Conservation (phyloP, 1,284 basidiomycete species). For the Austroboletus olivaceoglutinosus region DNA sequence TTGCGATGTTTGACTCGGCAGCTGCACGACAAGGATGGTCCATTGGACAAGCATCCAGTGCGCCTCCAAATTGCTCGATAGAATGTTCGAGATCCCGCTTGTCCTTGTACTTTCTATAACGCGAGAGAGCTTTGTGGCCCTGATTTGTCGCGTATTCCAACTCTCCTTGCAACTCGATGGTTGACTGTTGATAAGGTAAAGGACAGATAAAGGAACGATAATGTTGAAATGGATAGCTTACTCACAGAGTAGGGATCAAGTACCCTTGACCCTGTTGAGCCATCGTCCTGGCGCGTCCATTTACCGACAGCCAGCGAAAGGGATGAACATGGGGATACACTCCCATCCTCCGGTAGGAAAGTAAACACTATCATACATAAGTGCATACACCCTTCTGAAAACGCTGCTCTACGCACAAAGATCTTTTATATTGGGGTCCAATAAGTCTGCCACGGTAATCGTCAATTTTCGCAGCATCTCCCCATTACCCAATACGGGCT, state of each 20-base stretch:
- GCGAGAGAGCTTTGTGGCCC: slow-evolving; percentile 1
- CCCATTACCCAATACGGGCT: slow-evolving; percentile 13
- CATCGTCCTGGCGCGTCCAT: not conserved
- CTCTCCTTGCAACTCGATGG: not conserved
- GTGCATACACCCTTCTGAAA: too few relatives aligned
- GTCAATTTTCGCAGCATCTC: slow-evolving; percentile 2
- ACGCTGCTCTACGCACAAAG: not conserved
- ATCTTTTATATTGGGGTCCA: not conserved
- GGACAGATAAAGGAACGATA: not conserved
- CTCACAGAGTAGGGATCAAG: not conserved
- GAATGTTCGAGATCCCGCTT: not conserved
- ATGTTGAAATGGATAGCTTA: not conserved
- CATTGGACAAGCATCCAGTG: slow-evolving; percentile 1
- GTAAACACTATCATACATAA: not conserved
- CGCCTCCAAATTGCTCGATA: slow-evolving; percentile 3
- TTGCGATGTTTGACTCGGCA: slow-evolving; percentile 10
- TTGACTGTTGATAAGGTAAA: not conserved
- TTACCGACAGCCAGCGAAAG: not conserved
- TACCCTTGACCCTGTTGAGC: too few relatives aligned
- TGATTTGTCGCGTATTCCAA: slow-evolving; percentile 3
- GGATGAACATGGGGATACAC: not conserved
- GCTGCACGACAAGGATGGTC: slow-evolving; percentile 9
- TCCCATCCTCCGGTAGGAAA: not conserved
- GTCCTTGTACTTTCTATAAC: not conserved
- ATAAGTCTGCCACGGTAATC: slow-evolving; percentile 5